These are phyloP conservation scores for Nigrograna mackinnonii DNA, from an alignment of 2,329 filamentous ascomycete genomes.

Conservation along the genomic window DNA sequence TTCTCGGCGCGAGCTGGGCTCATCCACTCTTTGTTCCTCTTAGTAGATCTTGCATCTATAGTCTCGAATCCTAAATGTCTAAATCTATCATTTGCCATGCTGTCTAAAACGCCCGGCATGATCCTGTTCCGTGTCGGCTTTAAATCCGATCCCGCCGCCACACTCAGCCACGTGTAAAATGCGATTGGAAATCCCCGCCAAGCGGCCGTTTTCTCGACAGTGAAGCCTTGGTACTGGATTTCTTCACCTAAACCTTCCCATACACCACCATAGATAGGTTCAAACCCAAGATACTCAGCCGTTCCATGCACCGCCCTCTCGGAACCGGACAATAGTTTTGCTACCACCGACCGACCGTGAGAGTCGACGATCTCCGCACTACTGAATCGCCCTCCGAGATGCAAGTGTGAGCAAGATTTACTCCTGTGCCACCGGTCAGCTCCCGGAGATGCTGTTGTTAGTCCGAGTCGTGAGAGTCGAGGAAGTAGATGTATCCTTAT, in stretches of 20 bases:
- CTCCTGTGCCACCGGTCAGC: conserved; percentile 23
- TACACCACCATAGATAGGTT: conserved; percentile 46
- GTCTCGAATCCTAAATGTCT: conserved; percentile 19
- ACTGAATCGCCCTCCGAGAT: conserved; percentile 47
- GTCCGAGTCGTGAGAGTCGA: conserved; percentile 41
- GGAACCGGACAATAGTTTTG: conserved; percentile 34
- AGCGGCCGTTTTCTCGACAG: conserved; percentile 18
- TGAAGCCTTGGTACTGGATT: conserved; percentile 41
- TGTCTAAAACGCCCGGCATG: conserved; percentile 27
- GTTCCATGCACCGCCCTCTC: conserved; percentile 28
- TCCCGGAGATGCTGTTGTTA: conserved; percentile 38
- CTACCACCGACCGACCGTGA: conserved; percentile 29
- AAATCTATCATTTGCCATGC: conserved; percentile 25
- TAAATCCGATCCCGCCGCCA: conserved; percentile 11
- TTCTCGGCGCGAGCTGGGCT: conserved; percentile 47
- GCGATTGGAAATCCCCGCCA: not conserved
- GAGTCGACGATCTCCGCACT: conserved; percentile 23
- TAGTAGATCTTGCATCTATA: conserved; percentile 23
- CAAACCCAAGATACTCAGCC: conserved; percentile 26
- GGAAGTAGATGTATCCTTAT: conserved; percentile 43
- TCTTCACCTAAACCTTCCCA: conserved; percentile 49
- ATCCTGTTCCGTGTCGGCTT: conserved; percentile 32
- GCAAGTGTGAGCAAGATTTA: conserved; percentile 44
- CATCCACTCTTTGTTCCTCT: conserved; percentile 37
- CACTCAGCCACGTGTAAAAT: conserved; percentile 43